Evolutionary conservation across 2,329 filamentous ascomycete genomes (phyloP).

Genomic region (Aspergillus bombycis): DNA sequence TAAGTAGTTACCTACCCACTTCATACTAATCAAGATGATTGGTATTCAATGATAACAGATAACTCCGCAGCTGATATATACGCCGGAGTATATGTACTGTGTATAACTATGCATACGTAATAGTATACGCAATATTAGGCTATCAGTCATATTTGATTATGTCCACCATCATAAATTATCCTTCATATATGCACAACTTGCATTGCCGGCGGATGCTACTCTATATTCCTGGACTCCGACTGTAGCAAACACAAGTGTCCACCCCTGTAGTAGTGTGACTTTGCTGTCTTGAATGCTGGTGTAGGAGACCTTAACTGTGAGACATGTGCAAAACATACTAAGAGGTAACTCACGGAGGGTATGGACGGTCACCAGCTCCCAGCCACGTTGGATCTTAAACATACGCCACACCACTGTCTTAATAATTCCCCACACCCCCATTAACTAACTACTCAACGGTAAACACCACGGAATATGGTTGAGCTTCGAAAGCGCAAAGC

Average conservation of each 20-base stretch:
- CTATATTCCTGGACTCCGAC: background rate
- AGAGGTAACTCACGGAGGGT: background rate
- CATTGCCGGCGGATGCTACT: background rate
- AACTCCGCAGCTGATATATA: background rate
- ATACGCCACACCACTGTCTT: background rate
- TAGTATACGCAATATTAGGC: too few relatives aligned
- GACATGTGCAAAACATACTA: background rate
- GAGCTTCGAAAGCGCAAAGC: slow-evolving; percentile 67
- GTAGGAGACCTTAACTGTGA: background rate
- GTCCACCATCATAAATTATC: background rate
- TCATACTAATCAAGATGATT: background rate
- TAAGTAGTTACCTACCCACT: background rate
- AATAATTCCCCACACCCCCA: background rate
- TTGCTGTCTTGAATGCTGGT: background rate
- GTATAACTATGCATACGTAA: background rate
- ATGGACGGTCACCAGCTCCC: background rate
- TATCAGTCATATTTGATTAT: background rate
- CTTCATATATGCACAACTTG: background rate
- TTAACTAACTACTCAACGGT: background rate
- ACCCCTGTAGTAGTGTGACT: background rate
- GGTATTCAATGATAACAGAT: background rate
- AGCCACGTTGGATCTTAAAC: background rate
- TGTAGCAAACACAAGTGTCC: background rate
- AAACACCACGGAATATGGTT: slow-evolving; percentile 42
- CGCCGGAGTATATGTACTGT: too few relatives aligned